Evolutionary conservation across 768 basidiomycete species (phyloP).

Genomic region (Fistulinella prunicolor): DNA sequence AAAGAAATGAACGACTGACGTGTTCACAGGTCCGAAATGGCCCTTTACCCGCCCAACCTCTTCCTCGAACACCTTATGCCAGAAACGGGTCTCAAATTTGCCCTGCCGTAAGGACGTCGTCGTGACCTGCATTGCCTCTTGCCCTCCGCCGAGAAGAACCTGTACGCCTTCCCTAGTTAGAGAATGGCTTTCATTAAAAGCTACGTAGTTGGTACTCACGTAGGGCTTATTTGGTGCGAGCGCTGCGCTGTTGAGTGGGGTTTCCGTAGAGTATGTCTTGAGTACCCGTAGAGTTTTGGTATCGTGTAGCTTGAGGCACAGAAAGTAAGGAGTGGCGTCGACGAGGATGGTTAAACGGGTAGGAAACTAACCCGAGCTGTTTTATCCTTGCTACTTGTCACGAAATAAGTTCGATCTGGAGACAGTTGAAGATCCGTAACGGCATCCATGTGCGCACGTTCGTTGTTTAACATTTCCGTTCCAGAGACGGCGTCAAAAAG

Average conservation of each 20-base stretch:
- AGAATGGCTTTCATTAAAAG: not conserved
- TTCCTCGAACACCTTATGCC: constrained; percentile 96
- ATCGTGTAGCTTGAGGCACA: constrained; percentile 67
- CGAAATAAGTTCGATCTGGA: constrained; percentile 88
- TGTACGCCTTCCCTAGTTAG: constrained; percentile 25
- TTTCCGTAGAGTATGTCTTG: constrained; percentile 92
- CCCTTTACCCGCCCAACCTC: constrained; percentile 97
- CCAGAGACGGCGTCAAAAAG: constrained; percentile 87
- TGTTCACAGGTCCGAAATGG: constrained; percentile 95
- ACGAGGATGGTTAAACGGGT: not conserved
- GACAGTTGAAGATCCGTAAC: constrained; percentile 93
- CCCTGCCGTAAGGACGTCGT: constrained; percentile 92
- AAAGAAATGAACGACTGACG: constrained; percentile 55
- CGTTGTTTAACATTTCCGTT: constrained; percentile 78
- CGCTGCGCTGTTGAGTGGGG: constrained; percentile 92
- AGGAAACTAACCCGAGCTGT: constrained; percentile 69
- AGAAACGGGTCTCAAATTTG: constrained; percentile 97
- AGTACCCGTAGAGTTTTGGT: constrained; percentile 85
- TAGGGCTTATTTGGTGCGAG: constrained; percentile 83
- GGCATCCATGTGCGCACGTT: constrained; percentile 80
- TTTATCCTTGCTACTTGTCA: constrained; percentile 97
- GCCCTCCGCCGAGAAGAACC: constrained; percentile 93
- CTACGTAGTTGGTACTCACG: constrained; percentile 38
- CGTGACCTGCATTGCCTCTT: constrained; percentile 96
- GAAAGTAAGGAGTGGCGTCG: not conserved